Evolutionary conservation across 1,284 basidiomycete genomes (phyloP).

Genomic region (Spongispora temasekensis): DNA sequence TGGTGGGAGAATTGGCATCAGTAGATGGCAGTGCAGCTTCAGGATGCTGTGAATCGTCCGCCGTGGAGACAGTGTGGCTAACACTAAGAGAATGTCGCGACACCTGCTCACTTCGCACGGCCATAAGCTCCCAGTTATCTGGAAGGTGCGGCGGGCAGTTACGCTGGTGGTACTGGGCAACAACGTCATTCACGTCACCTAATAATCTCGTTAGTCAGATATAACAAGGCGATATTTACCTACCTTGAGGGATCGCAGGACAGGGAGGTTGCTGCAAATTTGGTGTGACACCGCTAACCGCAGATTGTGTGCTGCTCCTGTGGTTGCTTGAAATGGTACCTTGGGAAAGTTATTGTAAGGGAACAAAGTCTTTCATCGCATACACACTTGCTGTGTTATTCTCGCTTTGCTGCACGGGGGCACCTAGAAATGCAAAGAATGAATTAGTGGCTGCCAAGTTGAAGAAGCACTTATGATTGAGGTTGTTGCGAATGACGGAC

Average conservation of each 20-base stretch:
- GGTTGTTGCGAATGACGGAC: not conserved
- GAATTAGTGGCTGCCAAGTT: not conserved
- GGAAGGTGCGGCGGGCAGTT: not conserved
- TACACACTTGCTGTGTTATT: not conserved
- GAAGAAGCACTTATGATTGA: not conserved
- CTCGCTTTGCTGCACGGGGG: not conserved
- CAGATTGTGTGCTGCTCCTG: not conserved
- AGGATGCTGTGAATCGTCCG: not conserved
- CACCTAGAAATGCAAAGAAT: not conserved
- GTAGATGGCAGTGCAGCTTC: not conserved
- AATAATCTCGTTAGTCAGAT: not conserved
- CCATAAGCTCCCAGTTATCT: not conserved
- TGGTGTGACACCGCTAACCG: not conserved
- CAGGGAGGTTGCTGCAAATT: not conserved
- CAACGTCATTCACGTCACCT: not conserved
- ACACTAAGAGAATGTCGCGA: not conserved
- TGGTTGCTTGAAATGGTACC: not conserved
- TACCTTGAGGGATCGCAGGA: not conserved
- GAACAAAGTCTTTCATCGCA: not conserved
- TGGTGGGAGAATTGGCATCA: not conserved
- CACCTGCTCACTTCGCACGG: not conserved
- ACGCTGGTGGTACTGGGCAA: not conserved
- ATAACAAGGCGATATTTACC: not conserved
- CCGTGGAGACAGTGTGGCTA: not conserved
- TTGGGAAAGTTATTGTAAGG: not conserved